Percentiles rank a stretch among this genome's conserved stretches.
Evolutionary conservation across 2,329 filamentous ascomycete species (phyloP).

Genomic region (Trichoderma sp.): DNA sequence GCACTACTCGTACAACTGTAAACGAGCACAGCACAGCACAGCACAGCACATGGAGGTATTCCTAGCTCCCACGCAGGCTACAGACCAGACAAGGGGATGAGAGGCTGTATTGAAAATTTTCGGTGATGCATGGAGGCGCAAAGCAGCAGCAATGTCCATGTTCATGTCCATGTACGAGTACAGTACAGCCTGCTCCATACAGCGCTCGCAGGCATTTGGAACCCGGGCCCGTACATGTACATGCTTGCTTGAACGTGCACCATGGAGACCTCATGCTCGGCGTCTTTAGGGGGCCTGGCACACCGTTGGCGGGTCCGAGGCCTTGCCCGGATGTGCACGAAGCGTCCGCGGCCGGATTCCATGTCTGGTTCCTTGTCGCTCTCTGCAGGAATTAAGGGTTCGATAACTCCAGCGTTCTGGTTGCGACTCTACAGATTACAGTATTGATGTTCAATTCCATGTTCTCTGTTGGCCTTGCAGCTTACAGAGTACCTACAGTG

Average conservation of each 20-base stretch:
- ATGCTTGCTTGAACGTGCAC: not conserved
- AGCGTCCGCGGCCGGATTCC: not conserved
- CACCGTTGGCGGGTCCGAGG: not conserved
- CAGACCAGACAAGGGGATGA: not conserved
- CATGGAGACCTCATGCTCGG: not conserved
- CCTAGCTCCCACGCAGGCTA: not conserved
- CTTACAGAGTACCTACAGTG: not conserved
- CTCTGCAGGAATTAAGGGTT: not conserved
- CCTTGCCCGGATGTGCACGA: conserved; percentile 7
- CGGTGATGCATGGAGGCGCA: not conserved
- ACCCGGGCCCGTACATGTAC: not conserved
- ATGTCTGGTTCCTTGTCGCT: not conserved
- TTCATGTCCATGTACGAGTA: not conserved
- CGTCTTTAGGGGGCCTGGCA: not conserved
- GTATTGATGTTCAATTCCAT: too few species aligned
- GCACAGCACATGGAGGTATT: too few species aligned
- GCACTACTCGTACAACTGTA: not conserved
- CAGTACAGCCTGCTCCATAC: not conserved
- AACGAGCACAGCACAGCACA: too few species aligned
- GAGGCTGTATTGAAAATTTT: not conserved
- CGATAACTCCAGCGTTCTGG: not conserved
- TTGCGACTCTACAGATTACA: not conserved
- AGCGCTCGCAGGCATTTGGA: not conserved
- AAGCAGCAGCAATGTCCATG: not conserved
- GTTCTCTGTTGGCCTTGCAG: not conserved